Evolutionary conservation across 306 rosid genomes (phyloP).

Genomic region (Lathyrus sativus): DNA sequence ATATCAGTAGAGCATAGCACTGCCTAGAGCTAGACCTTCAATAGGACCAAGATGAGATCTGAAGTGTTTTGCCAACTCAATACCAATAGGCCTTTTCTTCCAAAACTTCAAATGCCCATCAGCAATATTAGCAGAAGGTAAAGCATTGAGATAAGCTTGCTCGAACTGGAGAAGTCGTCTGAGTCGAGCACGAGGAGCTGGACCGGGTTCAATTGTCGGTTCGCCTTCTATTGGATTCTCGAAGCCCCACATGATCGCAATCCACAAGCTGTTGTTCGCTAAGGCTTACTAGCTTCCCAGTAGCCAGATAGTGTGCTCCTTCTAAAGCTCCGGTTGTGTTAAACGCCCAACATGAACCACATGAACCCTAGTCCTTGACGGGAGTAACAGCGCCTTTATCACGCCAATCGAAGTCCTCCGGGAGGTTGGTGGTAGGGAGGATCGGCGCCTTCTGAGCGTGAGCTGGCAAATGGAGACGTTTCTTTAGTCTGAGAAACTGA

Average conservation of each 20-base stretch:
- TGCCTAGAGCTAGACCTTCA: too few species aligned
- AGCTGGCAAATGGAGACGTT: slow-evolving; percentile 64
- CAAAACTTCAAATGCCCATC: too few species aligned
- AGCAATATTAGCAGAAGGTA: too few species aligned
- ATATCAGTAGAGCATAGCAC: too few species aligned
- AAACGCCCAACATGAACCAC: slow-evolving; percentile 98
- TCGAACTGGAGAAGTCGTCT: too few species aligned
- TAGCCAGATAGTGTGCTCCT: slow-evolving; percentile 76
- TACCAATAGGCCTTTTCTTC: too few species aligned
- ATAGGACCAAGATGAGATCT: too few species aligned
- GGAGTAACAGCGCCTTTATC: slow-evolving; percentile 80
- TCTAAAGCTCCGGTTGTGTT: slow-evolving; percentile 90
- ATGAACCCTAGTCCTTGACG: slow-evolving; percentile 83
- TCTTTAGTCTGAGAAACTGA: slow-evolving; percentile 72
- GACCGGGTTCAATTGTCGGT: too few species aligned
- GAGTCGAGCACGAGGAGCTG: too few species aligned
- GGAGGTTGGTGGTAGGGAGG: slow-evolving; percentile 78
- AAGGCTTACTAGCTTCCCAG: slow-evolving; percentile 72
- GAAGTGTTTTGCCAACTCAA: too few species aligned
- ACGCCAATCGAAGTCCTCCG: slow-evolving; percentile 89
- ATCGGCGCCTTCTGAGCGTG: slow-evolving; percentile 77
- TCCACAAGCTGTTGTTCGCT: slow-evolving; percentile 99
- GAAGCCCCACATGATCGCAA: slow-evolving; percentile 97
- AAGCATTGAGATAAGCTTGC: too few species aligned
- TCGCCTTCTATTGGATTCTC: too few species aligned